Base-by-base conservation (phyloP, 495 filamentous ascomycete genomes). In the Penicillium diatomitis region DNA sequence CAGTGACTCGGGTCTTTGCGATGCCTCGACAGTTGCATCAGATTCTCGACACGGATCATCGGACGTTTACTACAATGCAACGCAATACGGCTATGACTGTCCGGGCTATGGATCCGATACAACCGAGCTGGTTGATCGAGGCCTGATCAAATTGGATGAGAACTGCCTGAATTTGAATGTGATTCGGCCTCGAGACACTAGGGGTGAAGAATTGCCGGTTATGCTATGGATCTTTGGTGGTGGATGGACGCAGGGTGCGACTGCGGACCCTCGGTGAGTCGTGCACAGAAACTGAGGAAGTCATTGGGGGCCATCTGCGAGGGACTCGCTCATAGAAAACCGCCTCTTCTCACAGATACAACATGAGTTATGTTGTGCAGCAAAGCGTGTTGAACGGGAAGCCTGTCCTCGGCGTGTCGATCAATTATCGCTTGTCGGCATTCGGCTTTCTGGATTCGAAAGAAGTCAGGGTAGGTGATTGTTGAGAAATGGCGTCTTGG, bases 371-470 rank as follows among this genome's bases (percentile, higher is more conserved):
- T 49, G 55, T 69, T 11, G 49, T 65, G 8, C 56, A 60, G 27
- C 66, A 69, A 41, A 60, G 64, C 8, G 62, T 54, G 3, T 36
- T 61, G 38, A 64, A 59, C 41, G 74, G 70, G 1, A 81, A 85
- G 55, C 80, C 82, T 3, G 76, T 88, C 41, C 58, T 90, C 5
- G 70, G 86, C 30, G 79, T 90, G 6, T 82, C 80, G 52, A 82
- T 89, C 63, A 89, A 88, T 54, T 88, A 88, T 52, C 79, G 86
- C 5, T 73, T 89, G 29, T 82, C 85, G 0, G 68, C 82, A 0
- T 85, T 80, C 66, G 86, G 86, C 2, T 88, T 87, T 48, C 64
- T 89, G 6, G 83, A 86, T 4, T 69, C 66, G 6, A 47, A 64
- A 42, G 66, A 69, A 56, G 60, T 69, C 38, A 59, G 66, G 37